Conservation (phyloP, 2,329 filamentous ascomycete genomes). For the Colletotrichum sojae region DNA sequence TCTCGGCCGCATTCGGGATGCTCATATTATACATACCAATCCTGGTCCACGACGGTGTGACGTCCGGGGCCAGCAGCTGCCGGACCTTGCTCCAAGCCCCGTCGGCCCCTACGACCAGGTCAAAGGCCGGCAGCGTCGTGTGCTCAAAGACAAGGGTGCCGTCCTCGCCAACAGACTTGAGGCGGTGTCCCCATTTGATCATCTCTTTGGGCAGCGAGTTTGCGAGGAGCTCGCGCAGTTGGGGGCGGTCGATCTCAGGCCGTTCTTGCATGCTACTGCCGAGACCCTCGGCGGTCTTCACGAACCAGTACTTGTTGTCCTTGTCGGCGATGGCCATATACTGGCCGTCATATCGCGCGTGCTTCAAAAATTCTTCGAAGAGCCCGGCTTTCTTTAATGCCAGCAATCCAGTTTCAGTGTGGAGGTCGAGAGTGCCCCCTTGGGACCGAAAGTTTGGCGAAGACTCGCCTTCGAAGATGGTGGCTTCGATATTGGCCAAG, state of each 20-base stretch:
- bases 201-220: constrained; percentile 60
- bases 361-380: constrained; percentile 63
- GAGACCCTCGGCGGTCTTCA: constrained; percentile 38
- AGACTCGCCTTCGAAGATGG: constrained; percentile 65
- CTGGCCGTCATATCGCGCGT: constrained; percentile 67
- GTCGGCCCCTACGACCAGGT: constrained; percentile 55
- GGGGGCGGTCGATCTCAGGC: constrained; percentile 68
- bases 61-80: constrained; percentile 52
- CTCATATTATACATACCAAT: constrained; percentile 59
- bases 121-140: constrained; percentile 53
- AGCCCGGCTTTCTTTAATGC: constrained; percentile 66
- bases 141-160: constrained; percentile 57
- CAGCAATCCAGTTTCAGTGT: constrained; percentile 63
- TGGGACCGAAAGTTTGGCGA: constrained; percentile 61
- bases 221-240: constrained; percentile 60
- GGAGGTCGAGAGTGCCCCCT: constrained; percentile 69
- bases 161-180: constrained; percentile 54
- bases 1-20: constrained; percentile 56
- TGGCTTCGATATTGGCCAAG: constrained; percentile 59
- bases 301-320: constrained; percentile 52
- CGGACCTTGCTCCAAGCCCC: constrained; percentile 56
- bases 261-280: constrained; percentile 53
- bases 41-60: constrained; percentile 61
- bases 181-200: constrained; percentile 62
- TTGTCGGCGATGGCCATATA: constrained; percentile 62